Conservation (phyloP, 257 asterid species). For the Echium plantagineum region DNA sequence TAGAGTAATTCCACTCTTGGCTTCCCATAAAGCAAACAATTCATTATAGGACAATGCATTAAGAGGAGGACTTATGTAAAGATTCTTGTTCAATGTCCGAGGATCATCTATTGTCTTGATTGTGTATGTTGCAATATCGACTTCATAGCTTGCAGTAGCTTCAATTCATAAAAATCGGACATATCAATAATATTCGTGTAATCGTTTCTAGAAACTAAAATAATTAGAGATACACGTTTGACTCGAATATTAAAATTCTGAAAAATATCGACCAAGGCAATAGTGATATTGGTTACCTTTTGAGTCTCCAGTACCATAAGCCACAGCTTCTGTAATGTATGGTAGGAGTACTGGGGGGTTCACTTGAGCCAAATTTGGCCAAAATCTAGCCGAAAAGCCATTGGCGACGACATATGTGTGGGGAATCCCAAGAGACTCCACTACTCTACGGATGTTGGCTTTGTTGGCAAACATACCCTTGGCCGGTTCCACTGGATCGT, state of each 20-base stretch:
- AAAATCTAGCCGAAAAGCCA: conserved; percentile 7
- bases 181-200: not conserved
- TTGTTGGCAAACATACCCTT: not conserved
- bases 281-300: conserved; percentile 10
- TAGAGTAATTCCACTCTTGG: conserved; percentile 16
- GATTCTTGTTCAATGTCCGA: conserved; percentile 18
- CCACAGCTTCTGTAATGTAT: conserved; percentile 9
- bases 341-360: conserved; percentile 10
- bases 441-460: conserved; percentile 7
- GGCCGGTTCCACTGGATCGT: conserved; percentile 13
- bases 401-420: conserved; percentile 7
- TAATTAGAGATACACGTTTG: not conserved
- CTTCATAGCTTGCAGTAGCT: conserved; percentile 5
- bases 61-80: conserved; percentile 12
- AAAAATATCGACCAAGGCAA: no score
- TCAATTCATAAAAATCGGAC: not conserved
- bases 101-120: conserved; percentile 23
- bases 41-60: conserved; percentile 17
- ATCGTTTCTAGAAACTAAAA: not conserved
- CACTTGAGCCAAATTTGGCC: conserved; percentile 3
- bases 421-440: conserved; percentile 17
- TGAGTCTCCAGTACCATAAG: conserved; percentile 20
- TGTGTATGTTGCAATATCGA: conserved; percentile 17
- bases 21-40: conserved; percentile 17
- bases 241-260: no score